Percentiles rank a stretch among this genome's conserved stretches.
These are phyloP conservation scores for Erythrophleum ivorense DNA, from an alignment of 331 rosid species.

Conservation along the genomic window DNA sequence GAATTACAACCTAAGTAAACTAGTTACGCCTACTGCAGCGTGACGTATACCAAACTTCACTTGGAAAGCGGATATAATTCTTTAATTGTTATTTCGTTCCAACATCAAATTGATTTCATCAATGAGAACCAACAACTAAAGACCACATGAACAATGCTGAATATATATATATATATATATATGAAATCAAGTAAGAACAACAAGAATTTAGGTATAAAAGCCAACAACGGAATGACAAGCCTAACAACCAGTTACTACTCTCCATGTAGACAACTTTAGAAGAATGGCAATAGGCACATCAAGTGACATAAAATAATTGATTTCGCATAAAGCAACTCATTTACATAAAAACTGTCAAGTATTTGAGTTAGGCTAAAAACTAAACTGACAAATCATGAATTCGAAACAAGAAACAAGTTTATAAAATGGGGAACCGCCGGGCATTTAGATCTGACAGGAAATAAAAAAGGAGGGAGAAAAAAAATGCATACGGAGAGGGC, in stretches of 20 bases:
- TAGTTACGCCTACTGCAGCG: background rate
- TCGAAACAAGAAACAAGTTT: conserved; percentile 1
- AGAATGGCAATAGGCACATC: no score
- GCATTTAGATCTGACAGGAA: conserved; percentile 45
- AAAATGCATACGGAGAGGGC: conserved; percentile 70
- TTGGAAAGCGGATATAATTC: background rate
- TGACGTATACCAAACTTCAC: background rate
- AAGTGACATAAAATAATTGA: no score
- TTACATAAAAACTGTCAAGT: no score
- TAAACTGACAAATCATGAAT: background rate
- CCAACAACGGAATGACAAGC: background rate
- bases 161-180: background rate
- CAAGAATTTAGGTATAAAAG: conserved; percentile 18
- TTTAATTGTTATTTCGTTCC: background rate
- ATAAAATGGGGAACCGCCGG: background rate
- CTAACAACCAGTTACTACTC: no score
- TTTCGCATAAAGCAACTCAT: no score
- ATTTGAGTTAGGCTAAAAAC: no score
- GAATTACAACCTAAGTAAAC: background rate
- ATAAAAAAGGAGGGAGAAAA: conserved; percentile 1
- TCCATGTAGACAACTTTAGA: no score
- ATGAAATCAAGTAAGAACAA: background rate
- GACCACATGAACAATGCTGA: background rate
- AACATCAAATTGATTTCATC: conserved; percentile 7
- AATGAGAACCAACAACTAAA: conserved; percentile 25